Evolutionary conservation across 2,329 filamentous ascomycete genomes (phyloP), one percentile per base, ranked within the genome.

Genomic region (Penicillium crustosum): DNA sequence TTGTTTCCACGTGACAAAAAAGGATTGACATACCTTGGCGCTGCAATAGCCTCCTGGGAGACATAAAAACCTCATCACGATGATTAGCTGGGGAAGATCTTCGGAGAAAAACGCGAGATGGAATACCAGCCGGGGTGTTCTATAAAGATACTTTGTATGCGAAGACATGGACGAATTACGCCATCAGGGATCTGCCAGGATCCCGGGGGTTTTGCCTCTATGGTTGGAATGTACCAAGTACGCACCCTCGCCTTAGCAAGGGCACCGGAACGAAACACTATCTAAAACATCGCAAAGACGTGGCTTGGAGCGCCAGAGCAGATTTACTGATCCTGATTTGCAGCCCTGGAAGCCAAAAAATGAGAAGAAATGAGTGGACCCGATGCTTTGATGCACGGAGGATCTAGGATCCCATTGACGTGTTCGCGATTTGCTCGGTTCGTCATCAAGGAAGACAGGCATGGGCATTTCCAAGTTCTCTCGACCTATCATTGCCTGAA

Each of bases 241-340:
- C 50, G 55, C 57, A 59, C 63, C 63, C 63, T 64, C 55, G 54
- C 63, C 53, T 61, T 55, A 63, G 63, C 62, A 64, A 66, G 63
- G 63, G 63, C 57, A 43, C 21, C 39, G 10, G 31, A 47, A 21
- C 6, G 15, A 47, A 49, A 36, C 44, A 48, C 41, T 19, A 43
- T 21, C 43, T 29, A 43, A 35, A 25, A n/a, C 35, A 58, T 21
- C 15, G 21, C 8, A 42, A 7, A 29, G 38, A 44, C 31, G 44
- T 31, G 33, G 21, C 39, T 21, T 19, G 17, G 36, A 39, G 15
- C 29, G 15, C 27, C 49, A n/a, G 21, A 53, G 36, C 31, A 48
- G 49, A 49, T 41, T 21, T 44, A 41, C 31, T 35, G 25, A 53
- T 25, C 6, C 8, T 2, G 56, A 56, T 59, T 49, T 53, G n/a